Base-by-base conservation (phyloP, 2,329 filamentous ascomycete genomes). In the Neopestalotiopsis sp. region DNA sequence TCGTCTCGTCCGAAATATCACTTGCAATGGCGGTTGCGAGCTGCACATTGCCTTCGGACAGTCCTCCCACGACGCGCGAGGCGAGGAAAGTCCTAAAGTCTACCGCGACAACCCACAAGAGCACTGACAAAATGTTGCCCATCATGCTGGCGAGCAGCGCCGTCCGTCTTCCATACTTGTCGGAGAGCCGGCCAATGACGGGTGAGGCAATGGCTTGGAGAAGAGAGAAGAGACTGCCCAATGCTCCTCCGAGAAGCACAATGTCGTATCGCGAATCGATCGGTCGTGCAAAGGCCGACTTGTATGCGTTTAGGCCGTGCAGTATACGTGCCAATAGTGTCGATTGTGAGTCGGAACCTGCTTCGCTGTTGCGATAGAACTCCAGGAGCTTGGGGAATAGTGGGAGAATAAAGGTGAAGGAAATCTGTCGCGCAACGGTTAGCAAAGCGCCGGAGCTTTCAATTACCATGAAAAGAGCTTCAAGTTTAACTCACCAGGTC, bases 241-340 rank as follows among this genome's bases (percentile, higher is more conserved):
- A 86, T 28, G 95, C 96, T 62, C 96, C 96, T 67, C 96, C 96
- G 5, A 99, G 89, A 58, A 99, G 88, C 32, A 99, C 95, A 74
- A 98, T 97, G 79, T 99, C 96, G 85, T 99, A 97, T 83, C 94
- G 91, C 68, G 95, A 95, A 78, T 97, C 95, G 80, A 99, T 98
- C 59, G 95, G 95, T 67, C 91, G 91, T 58, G 94, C 91, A 78
- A 99, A 99, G 68, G 93, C 89, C 73, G 95, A 92, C 82, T 99
- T 99, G 88, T 99, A 99, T 61, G 93, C 87, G 79, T 99, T 98
- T 66, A 99, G 88, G 74, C 92, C 95, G 74, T 87, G 85, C 71
- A 99, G 88, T 68, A 98, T 90, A 70, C 88, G 89, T 71, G 94
- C 91, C 30, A 99, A 90, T 40, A 97, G 82, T 78, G 72, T 81